Base-by-base conservation (phyloP, 1,284 basidiomycete genomes). In the Cutaneotrichosporon mucoides region DNA sequence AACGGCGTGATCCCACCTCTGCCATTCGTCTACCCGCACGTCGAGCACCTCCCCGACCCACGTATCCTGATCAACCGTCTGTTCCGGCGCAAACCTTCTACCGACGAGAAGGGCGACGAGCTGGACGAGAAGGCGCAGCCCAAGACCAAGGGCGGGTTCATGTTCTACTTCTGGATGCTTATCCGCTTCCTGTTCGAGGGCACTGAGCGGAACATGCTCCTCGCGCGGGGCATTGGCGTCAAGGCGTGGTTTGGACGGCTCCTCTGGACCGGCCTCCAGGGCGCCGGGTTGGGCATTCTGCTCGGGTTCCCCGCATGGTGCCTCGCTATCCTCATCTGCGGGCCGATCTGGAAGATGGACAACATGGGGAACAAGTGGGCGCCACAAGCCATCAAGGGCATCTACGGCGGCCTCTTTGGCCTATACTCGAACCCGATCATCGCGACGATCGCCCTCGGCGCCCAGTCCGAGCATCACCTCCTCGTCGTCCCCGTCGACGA, bases 351-450 rank as follows among this genome's bases (percentile, higher is more conserved):
- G 56, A 59, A 67, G 35, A 70, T 53, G 12, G 62, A 62, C 11
- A 74, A 78, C 56, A 72, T 79, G 61, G 71, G 70, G 13, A 66
- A 65, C 54, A 66, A 63, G 42, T 78, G 76, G 78, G 75, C 77
- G 10, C 78, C 78, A 1, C 70, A 78, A 66, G 68, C 69, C 9
- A 79, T 79, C 67, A 79, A 78, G 60, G 55, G 61, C 24, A 71
- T 78, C 1, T 79, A 75, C 46, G 78, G 72, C 12, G 69, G 70
- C n/a, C 65, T 78, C 3, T 59, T 76, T 2, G 78, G 77, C 3
- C 72, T 73, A 70, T 58, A 78, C 43, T 77, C 76, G n/a, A 79
- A 79, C 65, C 78, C 78, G 0, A 62, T 79, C 35, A 78, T 79
- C 51, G 76, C 78, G 0, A 56, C 66, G 3, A 57, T 79, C n/a